Evolutionary conservation across 2,329 filamentous ascomycete species (phyloP).

Genomic region (Diaporthe batatas): DNA sequence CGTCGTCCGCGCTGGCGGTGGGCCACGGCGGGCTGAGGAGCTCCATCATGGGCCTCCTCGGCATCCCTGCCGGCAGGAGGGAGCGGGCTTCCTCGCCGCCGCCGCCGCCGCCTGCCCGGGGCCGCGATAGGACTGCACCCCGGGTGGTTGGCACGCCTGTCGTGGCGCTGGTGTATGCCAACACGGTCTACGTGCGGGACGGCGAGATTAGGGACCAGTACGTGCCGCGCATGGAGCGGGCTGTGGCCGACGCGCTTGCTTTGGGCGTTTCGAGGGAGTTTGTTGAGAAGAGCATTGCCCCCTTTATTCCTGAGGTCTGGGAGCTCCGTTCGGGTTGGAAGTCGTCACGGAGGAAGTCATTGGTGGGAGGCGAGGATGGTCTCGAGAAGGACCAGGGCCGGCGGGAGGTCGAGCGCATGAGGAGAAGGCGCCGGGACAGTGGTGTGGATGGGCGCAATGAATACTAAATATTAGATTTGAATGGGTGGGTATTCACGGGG

Average conservation of each 20-base stretch:
- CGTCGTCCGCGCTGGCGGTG: background rate
- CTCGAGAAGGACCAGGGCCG: background rate
- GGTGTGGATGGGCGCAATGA: background rate
- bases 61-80: background rate
- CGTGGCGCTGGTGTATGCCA: background rate
- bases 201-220: background rate
- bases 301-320: background rate
- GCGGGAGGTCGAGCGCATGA: background rate
- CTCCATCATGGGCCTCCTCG: constrained; percentile 5
- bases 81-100: background rate
- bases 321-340: background rate
- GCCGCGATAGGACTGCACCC: background rate
- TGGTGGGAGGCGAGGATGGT: background rate
- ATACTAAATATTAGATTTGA: background rate
- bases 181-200: background rate
- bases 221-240: constrained; percentile 5
- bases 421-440: background rate
- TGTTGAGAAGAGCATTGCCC: background rate
- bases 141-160: background rate
- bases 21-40: background rate
- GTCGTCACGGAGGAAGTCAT: background rate
- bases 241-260: background rate
- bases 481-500: background rate
- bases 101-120: constrained; percentile 1
- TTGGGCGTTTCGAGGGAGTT: background rate